phyloP scores from a whole-genome alignment of 2,329 filamentous ascomycete species.

The Ophiostoma fasciatum region DNA sequence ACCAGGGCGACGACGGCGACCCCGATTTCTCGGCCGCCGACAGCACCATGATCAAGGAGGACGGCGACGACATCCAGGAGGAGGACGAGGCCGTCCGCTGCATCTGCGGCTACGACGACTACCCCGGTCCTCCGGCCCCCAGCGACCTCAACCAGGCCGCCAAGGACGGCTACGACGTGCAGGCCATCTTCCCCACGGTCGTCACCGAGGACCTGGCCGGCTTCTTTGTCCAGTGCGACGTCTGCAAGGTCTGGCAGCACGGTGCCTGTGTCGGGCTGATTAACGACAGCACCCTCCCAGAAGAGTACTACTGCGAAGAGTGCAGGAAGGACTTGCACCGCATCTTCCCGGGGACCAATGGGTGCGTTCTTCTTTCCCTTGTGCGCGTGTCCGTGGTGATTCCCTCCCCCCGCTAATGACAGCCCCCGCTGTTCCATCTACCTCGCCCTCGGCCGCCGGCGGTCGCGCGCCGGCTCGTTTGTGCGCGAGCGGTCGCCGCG shows the following conservation, averaged over 20 bases:
- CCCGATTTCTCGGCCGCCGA: slow-evolving; percentile 25
- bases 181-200: slow-evolving; percentile 43
- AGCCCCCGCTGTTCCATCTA: slow-evolving; percentile 56
- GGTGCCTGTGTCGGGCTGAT: slow-evolving; percentile 95
- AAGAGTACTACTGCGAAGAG: slow-evolving; percentile 96
- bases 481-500: slow-evolving; percentile 37
- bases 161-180: slow-evolving; percentile 42
- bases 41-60: slow-evolving; percentile 39
- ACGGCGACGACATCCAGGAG: slow-evolving; percentile 57
- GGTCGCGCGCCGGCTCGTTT: slow-evolving; percentile 50
- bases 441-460: slow-evolving; percentile 40
- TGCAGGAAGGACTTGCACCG: slow-evolving; percentile 87
- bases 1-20: slow-evolving; percentile 39
- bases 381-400: too few relatives aligned
- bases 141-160: slow-evolving; percentile 34
- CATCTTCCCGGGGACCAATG: slow-evolving; percentile 64
- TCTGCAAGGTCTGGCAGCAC: slow-evolving; percentile 98
- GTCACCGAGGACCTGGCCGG: slow-evolving; percentile 78
- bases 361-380: slow-evolving; percentile 43
- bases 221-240: slow-evolving; percentile 95
- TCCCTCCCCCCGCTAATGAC: too few relatives aligned
- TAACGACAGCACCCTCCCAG: slow-evolving; percentile 81
- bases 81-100: slow-evolving; percentile 94
- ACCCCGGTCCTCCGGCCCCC: slow-evolving; percentile 65
- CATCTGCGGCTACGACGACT: slow-evolving; percentile 87